phyloP scores from a whole-genome alignment of 768 basidiomycete species.

The Russula foetens region DNA sequence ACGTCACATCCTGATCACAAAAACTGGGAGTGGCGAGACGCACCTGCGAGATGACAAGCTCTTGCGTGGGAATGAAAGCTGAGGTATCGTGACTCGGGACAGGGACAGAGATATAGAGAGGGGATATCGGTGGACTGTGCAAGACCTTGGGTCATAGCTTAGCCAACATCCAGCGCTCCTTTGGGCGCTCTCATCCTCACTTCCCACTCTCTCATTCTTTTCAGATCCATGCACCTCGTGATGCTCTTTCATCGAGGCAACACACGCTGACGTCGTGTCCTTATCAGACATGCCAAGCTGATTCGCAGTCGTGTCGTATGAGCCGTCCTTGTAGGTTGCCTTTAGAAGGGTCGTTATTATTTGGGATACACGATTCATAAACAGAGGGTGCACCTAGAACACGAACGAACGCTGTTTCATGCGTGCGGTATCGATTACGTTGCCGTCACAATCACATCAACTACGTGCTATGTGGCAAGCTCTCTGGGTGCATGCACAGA shows the following conservation, averaged over 20 bases:
- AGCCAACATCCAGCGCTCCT: not conserved
- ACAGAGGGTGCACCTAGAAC: not conserved
- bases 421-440: constrained; percentile 84
- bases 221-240: constrained; percentile 8
- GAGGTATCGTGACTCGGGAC: not conserved
- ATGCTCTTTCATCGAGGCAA: constrained; percentile 28
- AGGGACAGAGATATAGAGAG: too few species aligned
- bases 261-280: constrained; percentile 32
- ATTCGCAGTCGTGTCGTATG: constrained; percentile 51
- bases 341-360: constrained; percentile 58
- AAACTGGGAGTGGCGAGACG: too few species aligned
- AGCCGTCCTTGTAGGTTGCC: constrained; percentile 59
- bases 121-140: not conserved
- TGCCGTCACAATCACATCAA: constrained; percentile 97
- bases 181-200: too few species aligned
- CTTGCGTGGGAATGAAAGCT: too few species aligned
- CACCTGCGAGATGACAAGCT: too few species aligned
- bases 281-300: constrained; percentile 43
- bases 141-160: too few species aligned
- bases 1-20: too few species aligned
- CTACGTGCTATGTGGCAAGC: constrained; percentile 86
- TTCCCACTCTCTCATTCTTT: constrained; percentile 3
- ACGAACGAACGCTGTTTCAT: constrained; percentile 64
- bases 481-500: constrained; percentile 73
- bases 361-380: not conserved